Base-by-base conservation (phyloP, 2,329 filamentous ascomycete genomes). In the Aspergillus udagawae region DNA sequence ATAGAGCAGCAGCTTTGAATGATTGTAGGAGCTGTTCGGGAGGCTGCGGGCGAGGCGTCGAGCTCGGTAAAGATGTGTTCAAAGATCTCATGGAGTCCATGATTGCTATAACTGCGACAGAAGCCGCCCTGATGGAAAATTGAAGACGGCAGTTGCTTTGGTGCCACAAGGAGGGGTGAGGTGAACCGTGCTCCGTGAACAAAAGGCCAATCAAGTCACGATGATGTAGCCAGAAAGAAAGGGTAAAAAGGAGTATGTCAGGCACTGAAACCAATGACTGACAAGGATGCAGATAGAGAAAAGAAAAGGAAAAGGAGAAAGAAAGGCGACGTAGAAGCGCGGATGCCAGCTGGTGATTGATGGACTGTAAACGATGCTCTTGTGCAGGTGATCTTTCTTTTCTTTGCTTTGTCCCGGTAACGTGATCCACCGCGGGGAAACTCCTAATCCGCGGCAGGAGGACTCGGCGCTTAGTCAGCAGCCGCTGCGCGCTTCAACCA, bases 1-100 rank as follows among this genome's bases (percentile, higher is more conserved):
- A 96, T 35, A 97, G 82, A 21, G 94, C 94, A 35, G 94, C 94
- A 17, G 89, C 86, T 74, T 92, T 94, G 82, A 99, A 99, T 57
- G 91, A 88, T 66, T 93, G 88, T 57, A 97, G 85, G 50, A 97
- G 85, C 70, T 79, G 74, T 66, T 80, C 79, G 3, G 78, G 75
- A 47, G 78, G 78, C 57, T 78, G 77, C 52, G 73, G 72, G 57
- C 73, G 80, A 63, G 78, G 72, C 41, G 79, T 76, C 14, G 80
- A 79, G 58, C 75, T 74, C n/a, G 84, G 84, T 56, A 87, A 73
- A 52, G 83, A 86, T 29, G 80, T 85, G 63, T 86, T 85, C 49
- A 87, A 76, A 56, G 82, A 84, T 67, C 82, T 79, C 83, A 87
- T 86, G 53, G 84, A 86, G 67, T 86, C 84, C 84, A 86, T 86